A percentile compares a stretch with the other conserved stretches of the same genome.
phyloP scores from a whole-genome alignment of 768 basidiomycete genomes.

The Leccinum subtestaceum region DNA sequence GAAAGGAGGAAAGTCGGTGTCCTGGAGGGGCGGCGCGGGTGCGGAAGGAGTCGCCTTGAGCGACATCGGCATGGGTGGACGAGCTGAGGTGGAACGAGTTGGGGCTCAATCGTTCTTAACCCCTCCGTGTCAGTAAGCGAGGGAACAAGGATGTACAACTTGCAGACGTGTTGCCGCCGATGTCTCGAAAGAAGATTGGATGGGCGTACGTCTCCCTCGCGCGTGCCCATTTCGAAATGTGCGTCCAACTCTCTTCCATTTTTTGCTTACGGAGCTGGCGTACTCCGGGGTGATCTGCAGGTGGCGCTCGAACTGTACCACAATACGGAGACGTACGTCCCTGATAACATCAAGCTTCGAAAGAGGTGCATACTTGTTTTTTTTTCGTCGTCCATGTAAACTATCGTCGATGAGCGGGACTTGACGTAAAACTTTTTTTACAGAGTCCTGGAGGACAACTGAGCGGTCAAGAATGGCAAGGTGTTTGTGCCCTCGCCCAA shows the following conservation, averaged over 20 bases:
- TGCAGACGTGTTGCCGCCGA: conserved; percentile 63
- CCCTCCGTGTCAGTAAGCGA: conserved; percentile 44
- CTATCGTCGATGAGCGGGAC: conserved; percentile 49
- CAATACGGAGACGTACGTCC: conserved; percentile 78
- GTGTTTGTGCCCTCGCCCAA: conserved; percentile 55
- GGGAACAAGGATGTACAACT: conserved; percentile 59
- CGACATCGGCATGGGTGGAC: conserved; percentile 62
- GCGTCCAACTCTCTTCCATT: conserved; percentile 19
- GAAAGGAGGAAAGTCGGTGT: conserved; percentile 72
- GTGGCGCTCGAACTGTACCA: conserved; percentile 79
- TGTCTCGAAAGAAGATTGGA: conserved; percentile 78
- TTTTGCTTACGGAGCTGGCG: not conserved
- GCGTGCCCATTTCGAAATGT: conserved; percentile 80
- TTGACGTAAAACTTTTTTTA: conserved; percentile 12
- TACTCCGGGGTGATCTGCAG: conserved; percentile 68
- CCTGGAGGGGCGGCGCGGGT: conserved; percentile 73
- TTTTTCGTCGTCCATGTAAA: conserved; percentile 57
- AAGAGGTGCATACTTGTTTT: conserved; percentile 76
- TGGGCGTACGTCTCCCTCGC: conserved; percentile 83
- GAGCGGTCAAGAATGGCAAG: conserved; percentile 61
- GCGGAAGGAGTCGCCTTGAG: conserved; percentile 74
- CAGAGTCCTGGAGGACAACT: conserved; percentile 83
- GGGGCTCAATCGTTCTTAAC: conserved; percentile 40
- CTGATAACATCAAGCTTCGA: conserved; percentile 82
- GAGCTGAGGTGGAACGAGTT: conserved; percentile 49